Percentiles rank a stretch among this genome's conserved stretches.
phyloP scores from a whole-genome alignment of 2,329 filamentous ascomycete species.

The Penicillium janthinellum region DNA sequence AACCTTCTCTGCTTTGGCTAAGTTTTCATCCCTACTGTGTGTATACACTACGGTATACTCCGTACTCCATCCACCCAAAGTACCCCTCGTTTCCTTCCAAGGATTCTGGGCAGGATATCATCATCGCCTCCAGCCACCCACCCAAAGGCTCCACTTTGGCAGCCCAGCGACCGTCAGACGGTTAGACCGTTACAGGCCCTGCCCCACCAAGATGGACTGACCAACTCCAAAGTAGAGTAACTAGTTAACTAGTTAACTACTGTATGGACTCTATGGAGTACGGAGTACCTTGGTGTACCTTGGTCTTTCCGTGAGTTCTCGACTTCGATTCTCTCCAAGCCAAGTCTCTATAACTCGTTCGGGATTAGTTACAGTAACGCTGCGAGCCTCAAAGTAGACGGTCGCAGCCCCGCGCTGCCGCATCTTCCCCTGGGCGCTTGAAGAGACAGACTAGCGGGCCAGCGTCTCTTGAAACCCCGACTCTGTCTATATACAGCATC shows the following conservation, averaged over 20 bases:
- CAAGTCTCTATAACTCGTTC: not conserved
- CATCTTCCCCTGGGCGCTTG: constrained; percentile 1
- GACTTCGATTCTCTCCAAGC: not conserved
- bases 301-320: not conserved
- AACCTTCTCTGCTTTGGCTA: not conserved
- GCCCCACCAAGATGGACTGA: not conserved
- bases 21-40: no score
- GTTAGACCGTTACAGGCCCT: not conserved
- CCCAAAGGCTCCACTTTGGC: constrained; percentile 11
- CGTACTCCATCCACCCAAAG: not conserved
- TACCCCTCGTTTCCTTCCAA: not conserved
- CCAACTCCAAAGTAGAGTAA: not conserved
- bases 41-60: no score
- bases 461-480: constrained; percentile 10
- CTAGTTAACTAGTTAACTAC: not conserved
- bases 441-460: not conserved
- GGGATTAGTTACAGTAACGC: not conserved
- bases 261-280: not conserved
- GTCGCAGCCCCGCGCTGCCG: not conserved
- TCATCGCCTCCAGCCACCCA: constrained; percentile 17
- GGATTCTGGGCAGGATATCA: constrained; percentile 10
- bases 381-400: not conserved
- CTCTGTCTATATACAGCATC: not conserved
- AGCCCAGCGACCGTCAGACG: not conserved
- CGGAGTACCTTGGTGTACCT: not conserved